Conservation (phyloP, 352 stramenopile genomes). For the Globisporangium cylindrosporum region DNA sequence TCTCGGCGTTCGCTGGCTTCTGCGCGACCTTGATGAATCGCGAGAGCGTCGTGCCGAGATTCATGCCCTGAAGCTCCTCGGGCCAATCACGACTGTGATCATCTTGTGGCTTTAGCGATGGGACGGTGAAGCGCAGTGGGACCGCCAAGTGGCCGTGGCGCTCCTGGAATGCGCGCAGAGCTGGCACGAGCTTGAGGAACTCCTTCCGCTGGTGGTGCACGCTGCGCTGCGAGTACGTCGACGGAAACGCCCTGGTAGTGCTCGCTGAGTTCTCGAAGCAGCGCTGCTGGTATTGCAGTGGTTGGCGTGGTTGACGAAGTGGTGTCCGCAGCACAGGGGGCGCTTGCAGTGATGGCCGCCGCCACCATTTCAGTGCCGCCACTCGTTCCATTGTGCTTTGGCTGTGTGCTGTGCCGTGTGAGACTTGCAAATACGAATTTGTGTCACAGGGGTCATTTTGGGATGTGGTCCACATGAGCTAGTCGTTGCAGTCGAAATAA, state of each 20-base stretch:
- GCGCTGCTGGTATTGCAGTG: background rate
- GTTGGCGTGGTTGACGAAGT: background rate
- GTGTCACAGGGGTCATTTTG: background rate
- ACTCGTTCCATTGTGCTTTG: background rate
- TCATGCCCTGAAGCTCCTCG: conserved; percentile 31
- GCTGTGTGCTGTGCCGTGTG: background rate
- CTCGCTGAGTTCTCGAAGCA: background rate
- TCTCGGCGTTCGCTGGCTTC: conserved; percentile 20
- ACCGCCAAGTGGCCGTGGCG: conserved; percentile 31
- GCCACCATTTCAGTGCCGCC: background rate
- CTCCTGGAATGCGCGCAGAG: conserved; percentile 36
- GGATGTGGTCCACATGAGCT: background rate
- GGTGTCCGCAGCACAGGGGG: background rate
- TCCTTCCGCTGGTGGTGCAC: conserved; percentile 22
- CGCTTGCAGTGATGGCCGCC: background rate
- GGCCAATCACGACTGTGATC: conserved; percentile 14
- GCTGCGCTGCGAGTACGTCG: conserved; percentile 6
- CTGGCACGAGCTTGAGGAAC: conserved; percentile 25
- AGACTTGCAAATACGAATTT: background rate
- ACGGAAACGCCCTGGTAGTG: background rate
- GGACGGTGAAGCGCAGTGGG: conserved; percentile 35
- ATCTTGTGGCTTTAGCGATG: background rate
- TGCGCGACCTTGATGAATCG: conserved; percentile 36
- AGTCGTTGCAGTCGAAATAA: background rate
- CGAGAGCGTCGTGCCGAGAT: conserved; percentile 40